Evolutionary conservation across 2,329 filamentous ascomycete species (phyloP).

Genomic region (Simplicillium aogashimaense): DNA sequence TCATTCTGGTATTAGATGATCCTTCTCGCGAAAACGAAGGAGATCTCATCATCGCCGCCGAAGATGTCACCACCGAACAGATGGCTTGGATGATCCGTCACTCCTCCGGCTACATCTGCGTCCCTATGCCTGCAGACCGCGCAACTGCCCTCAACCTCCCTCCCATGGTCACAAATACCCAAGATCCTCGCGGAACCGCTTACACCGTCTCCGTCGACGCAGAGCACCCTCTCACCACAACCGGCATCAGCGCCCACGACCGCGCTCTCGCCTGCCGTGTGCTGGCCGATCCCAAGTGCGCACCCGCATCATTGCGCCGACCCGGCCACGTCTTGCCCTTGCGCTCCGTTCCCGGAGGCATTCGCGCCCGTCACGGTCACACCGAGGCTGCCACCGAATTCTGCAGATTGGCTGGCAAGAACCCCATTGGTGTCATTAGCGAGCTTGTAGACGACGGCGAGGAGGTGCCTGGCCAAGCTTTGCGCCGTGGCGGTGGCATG

Average conservation of each 20-base stretch:
- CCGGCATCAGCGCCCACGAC: conserved; percentile 85
- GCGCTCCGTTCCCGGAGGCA: conserved; percentile 67
- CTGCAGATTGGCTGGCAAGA: conserved; percentile 73
- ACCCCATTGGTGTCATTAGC: conserved; percentile 71
- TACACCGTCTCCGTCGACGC: conserved; percentile 89
- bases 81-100: conserved; percentile 95
- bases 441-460: conserved; percentile 85
- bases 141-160: conserved; percentile 67
- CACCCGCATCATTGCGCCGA: conserved; percentile 56
- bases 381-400: conserved; percentile 92
- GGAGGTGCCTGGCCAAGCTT: conserved; percentile 56
- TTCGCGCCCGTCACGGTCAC: conserved; percentile 71
- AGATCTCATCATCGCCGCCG: conserved; percentile 89
- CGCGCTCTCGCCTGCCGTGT: conserved; percentile 70
- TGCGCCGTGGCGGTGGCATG: conserved; percentile 69
- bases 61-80: conserved; percentile 74
- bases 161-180: conserved; percentile 68
- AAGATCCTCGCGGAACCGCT: conserved; percentile 84
- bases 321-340: conserved; percentile 90
- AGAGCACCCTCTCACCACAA: conserved; percentile 61
- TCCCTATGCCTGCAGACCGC: conserved; percentile 62
- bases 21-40: conserved; percentile 93
- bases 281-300: conserved; percentile 58
- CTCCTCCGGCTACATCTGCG: conserved; percentile 85
- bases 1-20: conserved; percentile 92